Base-by-base conservation (phyloP, 306 rosid genomes). In the Medicago arabica region DNA sequence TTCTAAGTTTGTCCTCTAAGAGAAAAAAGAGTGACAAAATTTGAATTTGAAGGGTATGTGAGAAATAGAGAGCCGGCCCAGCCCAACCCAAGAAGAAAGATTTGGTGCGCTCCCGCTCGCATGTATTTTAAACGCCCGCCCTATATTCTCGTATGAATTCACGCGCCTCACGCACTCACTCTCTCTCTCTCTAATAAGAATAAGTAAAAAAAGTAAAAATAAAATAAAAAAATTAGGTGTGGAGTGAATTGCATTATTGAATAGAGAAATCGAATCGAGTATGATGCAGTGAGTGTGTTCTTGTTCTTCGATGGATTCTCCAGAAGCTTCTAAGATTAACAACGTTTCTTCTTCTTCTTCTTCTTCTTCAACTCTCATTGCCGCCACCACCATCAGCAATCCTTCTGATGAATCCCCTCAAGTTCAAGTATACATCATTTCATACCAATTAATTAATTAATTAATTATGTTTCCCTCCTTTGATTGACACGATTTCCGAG, bases 101-200 rank as follows among this genome's bases (percentile, higher is more conserved):
- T 18, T 54, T 55, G 7, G 10, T 51, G 4, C n/a, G 17, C 80
- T 87, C 91, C 91, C 88, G 91, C 91, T 83, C 77, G 36, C 76
- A 80, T 83, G 36, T 78, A 80, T 83, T 89, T 89, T 64, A 85
- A 89, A 86, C 67, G 85, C 89, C 90, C 86, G 86, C 93, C 82
- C 6, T 53, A 50, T 50, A 15, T 1, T 8, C 8, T 6, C 54
- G 17, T 75, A 16, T 6, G 13, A 16, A 16, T 17, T 39, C 84
- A 80, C 80, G 80, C 84, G 67, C 72, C 71, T 14, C 67, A 66
- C 82, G 41, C 82, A n/a, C n/a, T n/a, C n/a, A n/a, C n/a, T n/a
- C n/a, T n/a, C n/a, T n/a, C n/a, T n/a, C n/a, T 7, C 75, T 61
- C 54, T 10, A 7, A 16, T 19, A 25, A 3, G 47, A 78, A 63